Base-by-base conservation (phyloP, 2,329 filamentous ascomycete species). In the Aspergillus novofumigatus region DNA sequence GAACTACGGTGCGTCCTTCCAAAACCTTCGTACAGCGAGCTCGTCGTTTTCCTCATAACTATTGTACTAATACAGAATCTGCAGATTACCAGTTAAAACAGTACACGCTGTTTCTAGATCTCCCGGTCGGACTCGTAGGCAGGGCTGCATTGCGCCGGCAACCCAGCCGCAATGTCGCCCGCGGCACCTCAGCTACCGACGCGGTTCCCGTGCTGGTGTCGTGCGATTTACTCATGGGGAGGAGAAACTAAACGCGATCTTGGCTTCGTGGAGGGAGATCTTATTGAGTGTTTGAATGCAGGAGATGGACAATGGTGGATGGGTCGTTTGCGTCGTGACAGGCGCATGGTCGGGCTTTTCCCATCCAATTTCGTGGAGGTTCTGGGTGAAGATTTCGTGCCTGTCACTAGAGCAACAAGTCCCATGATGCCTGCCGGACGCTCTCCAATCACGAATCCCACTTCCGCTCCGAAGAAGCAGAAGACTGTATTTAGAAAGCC, bases 231-330 rank as follows among this genome's bases (percentile, higher is more conserved):
- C 75, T 96, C 91, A 20, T 96, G 91, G 90, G 91, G 91, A 75
- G 92, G 92, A 79, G 92, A 96, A 87, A 93, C 89, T 25, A 96
- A 96, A 80, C 87, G 89, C 73, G 94, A 99, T 72, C 83, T 99
- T 57, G 94, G 94, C 17, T 99, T 99, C 75, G 89, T 99, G 65
- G 94, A 99, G 75, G 94, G 94, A 62, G 94, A 99, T 76, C 77
- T 99, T 64, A 99, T 99, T 73, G 94, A 99, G 83, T 97, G 93
- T 70, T 82, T 99, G 53, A 99, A 99, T 73, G 94, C 94, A 21
- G 94, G 94, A 62, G 94, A 99, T 77, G 94, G 94, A 53, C 92
- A 91, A 49, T 99, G 94, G 94, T 99, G 94, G 94, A 96, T 92
- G 77, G 94, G 94, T 50, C 86, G 93, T 62, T 78, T 99, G 70